Percentiles rank a stretch among this genome's conserved stretches.
phyloP scores from a whole-genome alignment of 257 asterid genomes.

The Solanum chmielewskii region DNA sequence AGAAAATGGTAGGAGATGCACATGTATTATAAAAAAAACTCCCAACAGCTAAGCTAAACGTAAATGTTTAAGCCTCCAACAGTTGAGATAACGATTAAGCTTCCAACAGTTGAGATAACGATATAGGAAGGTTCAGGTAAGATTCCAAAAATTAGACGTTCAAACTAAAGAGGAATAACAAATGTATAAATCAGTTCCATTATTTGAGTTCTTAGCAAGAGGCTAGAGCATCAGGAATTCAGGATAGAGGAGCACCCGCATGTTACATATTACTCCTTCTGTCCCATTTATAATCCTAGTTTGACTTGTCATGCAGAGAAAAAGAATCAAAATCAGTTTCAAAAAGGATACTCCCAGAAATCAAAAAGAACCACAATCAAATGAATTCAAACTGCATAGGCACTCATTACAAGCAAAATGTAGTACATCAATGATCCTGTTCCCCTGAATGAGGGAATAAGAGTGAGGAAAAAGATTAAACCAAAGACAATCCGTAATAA shows the following conservation, averaged over 20 bases:
- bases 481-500: not conserved
- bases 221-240: not conserved
- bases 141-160: not conserved
- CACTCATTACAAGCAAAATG: not conserved
- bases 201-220: not conserved
- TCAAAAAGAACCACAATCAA: not conserved
- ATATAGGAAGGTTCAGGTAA: not conserved
- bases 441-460: not conserved
- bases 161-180: not conserved
- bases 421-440: not conserved
- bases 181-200: not conserved
- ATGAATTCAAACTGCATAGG: not conserved
- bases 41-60: not conserved
- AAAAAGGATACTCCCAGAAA: not conserved
- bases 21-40: not conserved
- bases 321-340: not conserved
- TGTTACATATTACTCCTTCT: not conserved
- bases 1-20: not conserved
- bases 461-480: not conserved
- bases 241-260: not conserved
- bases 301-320: not conserved
- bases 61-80: too few relatives aligned
- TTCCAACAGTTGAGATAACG: not conserved
- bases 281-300: not conserved
- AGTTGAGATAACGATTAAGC: not conserved